phyloP scores from a whole-genome alignment of 164 flowering plant species.

The Cinnamomum micranthum region DNA sequence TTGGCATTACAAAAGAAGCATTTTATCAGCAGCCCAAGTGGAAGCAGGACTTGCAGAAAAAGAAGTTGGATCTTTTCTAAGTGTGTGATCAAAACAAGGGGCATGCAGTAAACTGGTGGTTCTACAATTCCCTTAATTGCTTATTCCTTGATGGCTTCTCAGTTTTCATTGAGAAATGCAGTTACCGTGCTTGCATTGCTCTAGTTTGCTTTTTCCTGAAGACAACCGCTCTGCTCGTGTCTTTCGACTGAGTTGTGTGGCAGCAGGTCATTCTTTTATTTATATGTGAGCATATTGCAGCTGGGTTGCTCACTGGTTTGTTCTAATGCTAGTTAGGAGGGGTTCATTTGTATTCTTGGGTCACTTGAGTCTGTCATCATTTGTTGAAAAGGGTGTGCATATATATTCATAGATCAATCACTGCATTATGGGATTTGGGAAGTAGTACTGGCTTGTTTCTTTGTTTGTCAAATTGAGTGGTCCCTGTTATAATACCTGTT shows the following conservation, averaged over 20 bases:
- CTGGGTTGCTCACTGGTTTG: conserved; percentile 4
- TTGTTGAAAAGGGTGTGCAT: background rate
- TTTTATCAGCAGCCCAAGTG: conserved; percentile 80
- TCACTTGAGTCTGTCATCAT: background rate
- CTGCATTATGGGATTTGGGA: background rate
- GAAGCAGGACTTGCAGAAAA: conserved; percentile 97
- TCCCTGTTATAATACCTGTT: background rate
- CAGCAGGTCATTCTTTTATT: conserved; percentile 42
- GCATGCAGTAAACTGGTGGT: conserved; percentile 5
- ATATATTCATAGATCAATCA: background rate
- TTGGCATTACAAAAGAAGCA: conserved; percentile 75
- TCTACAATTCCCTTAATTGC: background rate
- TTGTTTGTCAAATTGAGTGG: background rate
- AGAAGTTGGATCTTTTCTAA: conserved; percentile 75
- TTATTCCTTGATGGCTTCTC: background rate
- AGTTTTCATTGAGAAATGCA: background rate
- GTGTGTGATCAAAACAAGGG: background rate
- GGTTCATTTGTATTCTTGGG: background rate
- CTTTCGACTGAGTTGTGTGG: conserved; percentile 14
- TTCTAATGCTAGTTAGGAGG: conserved; percentile 1
- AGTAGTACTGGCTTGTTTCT: background rate
- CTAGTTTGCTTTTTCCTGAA: conserved; percentile 15
- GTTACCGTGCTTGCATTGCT: conserved; percentile 4
- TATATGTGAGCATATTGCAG: conserved; percentile 9
- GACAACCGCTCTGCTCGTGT: conserved; percentile 14